These are phyloP conservation scores for Bipolaris victoriae DNA, from an alignment of 2,329 filamentous ascomycete species.

Conservation along the genomic window DNA sequence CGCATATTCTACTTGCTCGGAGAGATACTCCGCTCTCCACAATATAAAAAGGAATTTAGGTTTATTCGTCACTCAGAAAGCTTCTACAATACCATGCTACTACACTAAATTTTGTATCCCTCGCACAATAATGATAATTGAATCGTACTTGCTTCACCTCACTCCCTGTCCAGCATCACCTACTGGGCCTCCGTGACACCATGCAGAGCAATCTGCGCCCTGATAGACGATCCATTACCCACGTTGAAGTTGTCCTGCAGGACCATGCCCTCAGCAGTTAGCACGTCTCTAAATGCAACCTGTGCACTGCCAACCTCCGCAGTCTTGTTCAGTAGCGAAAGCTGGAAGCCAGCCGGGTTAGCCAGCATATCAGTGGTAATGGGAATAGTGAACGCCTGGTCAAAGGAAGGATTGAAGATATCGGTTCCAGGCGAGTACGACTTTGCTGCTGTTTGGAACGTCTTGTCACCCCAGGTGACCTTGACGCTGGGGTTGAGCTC, in stretches of 20 bases:
- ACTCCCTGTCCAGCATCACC: background rate
- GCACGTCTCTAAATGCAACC: slow-evolving; percentile 36
- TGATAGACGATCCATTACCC: slow-evolving; percentile 32
- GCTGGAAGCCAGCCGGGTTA: slow-evolving; percentile 31
- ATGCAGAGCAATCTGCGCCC: slow-evolving; percentile 32
- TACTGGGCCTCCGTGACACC: slow-evolving; percentile 29
- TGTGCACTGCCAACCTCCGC: slow-evolving; percentile 34
- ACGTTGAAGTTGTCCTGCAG: slow-evolving; percentile 35
- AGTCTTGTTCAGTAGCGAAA: slow-evolving; percentile 39
- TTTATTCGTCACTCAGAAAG: no score
- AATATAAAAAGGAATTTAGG: no score
- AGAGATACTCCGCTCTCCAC: no score
- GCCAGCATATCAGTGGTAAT: slow-evolving; percentile 44
- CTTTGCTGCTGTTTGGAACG: slow-evolving; percentile 53
- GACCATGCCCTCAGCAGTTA: slow-evolving; percentile 28
- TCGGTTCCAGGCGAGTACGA: slow-evolving; percentile 54
- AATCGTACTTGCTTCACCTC: background rate
- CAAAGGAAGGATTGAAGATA: slow-evolving; percentile 58
- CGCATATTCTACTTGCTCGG: no score
- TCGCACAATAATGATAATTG: background rate
- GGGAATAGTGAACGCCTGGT: slow-evolving; percentile 54
- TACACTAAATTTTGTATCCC: background rate
- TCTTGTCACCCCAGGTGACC: slow-evolving; percentile 52
- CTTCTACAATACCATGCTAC: background rate
- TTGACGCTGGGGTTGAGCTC: slow-evolving; percentile 56